These are phyloP conservation scores for Arthrobotrys sphaeroides DNA, from an alignment of 2,329 filamentous ascomycete genomes.

Conservation along the genomic window DNA sequence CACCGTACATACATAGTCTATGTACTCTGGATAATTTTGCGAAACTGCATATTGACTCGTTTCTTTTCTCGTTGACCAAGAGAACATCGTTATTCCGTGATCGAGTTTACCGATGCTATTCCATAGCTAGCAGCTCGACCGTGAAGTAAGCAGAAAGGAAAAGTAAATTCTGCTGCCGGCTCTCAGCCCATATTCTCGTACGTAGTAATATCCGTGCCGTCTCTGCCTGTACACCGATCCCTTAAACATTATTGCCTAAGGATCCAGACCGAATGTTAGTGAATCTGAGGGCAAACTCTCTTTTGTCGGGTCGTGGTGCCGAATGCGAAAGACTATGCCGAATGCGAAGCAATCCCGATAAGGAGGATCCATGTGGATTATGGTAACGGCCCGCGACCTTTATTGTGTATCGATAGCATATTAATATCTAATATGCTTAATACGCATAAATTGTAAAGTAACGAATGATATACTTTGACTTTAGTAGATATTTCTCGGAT, in stretches of 20 bases:
- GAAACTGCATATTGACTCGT: not conserved
- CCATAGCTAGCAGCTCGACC: slow-evolving; percentile 2
- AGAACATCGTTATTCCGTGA: not conserved
- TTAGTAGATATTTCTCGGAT: not conserved
- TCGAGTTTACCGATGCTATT: not conserved
- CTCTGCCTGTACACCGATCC: not conserved
- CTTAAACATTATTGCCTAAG: not conserved
- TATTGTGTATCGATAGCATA: slow-evolving; percentile 5
- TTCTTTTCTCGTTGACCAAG: not conserved
- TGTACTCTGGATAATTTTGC: no score
- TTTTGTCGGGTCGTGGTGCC: not conserved
- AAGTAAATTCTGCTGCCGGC: not conserved
- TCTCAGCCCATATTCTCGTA: not conserved
- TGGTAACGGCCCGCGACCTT: not conserved
- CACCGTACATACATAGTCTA: no score
- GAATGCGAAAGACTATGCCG: not conserved
- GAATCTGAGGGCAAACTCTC: not conserved
- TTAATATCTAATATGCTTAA: not conserved
- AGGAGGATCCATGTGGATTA: not conserved
- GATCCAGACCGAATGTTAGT: not conserved
- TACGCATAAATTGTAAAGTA: not conserved
- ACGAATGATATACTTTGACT: not conserved
- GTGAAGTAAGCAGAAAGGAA: no score
- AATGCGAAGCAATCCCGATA: not conserved
- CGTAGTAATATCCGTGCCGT: slow-evolving; percentile 16